Conservation (phyloP, 2,329 filamentous ascomycete species). For the Bipolaris sorokiniana region DNA sequence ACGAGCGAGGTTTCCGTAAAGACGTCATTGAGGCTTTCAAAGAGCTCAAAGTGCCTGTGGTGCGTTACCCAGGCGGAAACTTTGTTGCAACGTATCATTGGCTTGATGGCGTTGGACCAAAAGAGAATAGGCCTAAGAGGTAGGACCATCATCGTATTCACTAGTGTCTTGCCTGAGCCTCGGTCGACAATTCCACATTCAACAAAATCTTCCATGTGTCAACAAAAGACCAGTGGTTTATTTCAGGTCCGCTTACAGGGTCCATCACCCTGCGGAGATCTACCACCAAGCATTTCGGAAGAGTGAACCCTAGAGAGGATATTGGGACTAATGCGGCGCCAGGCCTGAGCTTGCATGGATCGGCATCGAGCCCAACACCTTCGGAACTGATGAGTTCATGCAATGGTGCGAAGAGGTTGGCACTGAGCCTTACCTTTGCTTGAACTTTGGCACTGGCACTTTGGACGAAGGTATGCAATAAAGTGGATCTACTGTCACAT, state of each 20-base stretch:
- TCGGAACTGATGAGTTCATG: conserved; percentile 88
- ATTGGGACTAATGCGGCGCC: conserved; percentile 12
- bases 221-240: no score
- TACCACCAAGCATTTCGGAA: neutral
- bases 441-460: conserved; percentile 79
- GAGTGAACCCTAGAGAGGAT: neutral
- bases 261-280: neutral
- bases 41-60: conserved; percentile 76
- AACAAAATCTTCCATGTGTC: neutral
- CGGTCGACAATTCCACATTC: neutral
- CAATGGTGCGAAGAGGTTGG: conserved; percentile 75
- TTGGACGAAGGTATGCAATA: conserved; percentile 56
- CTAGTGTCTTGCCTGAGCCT: neutral
- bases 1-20: conserved; percentile 75
- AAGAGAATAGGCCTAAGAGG: conserved; percentile 67
- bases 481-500: no score
- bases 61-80: conserved; percentile 83
- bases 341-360: conserved; percentile 81
- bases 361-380: conserved; percentile 76
- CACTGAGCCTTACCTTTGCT: conserved; percentile 77
- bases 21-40: conserved; percentile 77
- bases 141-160: conserved; percentile 33
- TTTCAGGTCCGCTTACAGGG: neutral
- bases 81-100: conserved; percentile 87
- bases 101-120: conserved; percentile 79